phyloP scores from a whole-genome alignment of 2,329 filamentous ascomycete genomes.

The Fusarium sp. region DNA sequence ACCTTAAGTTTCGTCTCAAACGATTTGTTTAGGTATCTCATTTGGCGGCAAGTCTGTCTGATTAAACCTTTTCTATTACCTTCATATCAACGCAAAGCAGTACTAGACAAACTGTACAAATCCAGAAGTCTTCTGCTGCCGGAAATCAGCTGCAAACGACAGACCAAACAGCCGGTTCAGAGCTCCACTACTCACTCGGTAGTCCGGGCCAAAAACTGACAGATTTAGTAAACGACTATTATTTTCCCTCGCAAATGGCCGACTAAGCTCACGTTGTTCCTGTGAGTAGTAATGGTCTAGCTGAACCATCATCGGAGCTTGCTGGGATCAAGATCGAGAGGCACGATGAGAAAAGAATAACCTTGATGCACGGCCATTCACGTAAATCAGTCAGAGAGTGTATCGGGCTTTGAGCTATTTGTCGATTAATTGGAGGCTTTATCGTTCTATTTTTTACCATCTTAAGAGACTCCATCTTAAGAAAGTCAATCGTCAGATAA shows the following conservation, averaged over 20 bases:
- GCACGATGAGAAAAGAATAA: neutral
- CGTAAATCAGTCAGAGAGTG: too few relatives aligned
- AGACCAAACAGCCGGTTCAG: neutral
- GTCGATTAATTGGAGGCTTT: too few relatives aligned
- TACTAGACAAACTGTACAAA: neutral
- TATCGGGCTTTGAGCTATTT: neutral
- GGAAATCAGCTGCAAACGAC: neutral
- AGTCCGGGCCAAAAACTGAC: too few relatives aligned
- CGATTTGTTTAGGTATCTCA: neutral
- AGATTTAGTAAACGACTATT: neutral
- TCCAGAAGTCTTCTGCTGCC: neutral
- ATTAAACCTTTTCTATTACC: neutral
- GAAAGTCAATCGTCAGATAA: neutral
- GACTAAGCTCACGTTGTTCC: neutral
- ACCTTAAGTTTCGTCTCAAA: neutral
- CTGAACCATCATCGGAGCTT: too few relatives aligned
- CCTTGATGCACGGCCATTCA: neutral
- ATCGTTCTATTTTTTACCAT: neutral
- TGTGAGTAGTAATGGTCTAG: neutral
- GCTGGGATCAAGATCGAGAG: neutral
- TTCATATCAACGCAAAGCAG: neutral
- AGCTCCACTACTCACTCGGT: neutral
- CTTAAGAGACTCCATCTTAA: neutral
- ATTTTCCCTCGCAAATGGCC: rapidly evolving
- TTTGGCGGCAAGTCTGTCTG: neutral